These are phyloP conservation scores for Malassezia furfur DNA, from an alignment of 1,284 basidiomycete species.

Conservation along the genomic window DNA sequence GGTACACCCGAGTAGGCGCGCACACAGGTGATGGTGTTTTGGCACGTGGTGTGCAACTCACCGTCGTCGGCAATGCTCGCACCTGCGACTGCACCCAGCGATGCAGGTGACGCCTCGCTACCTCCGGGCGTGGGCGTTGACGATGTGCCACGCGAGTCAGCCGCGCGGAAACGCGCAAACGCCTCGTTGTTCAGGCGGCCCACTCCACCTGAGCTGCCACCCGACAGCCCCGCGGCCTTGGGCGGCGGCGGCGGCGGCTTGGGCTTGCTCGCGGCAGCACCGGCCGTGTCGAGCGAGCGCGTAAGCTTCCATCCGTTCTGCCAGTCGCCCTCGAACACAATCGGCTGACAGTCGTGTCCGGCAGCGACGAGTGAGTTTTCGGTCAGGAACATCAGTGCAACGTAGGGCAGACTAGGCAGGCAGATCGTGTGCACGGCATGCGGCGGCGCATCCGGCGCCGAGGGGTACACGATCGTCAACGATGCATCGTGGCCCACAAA, in stretches of 20 bases:
- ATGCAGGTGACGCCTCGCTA: slow-evolving; percentile 55
- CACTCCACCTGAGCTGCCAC: slow-evolving; percentile 51
- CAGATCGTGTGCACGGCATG: slow-evolving; percentile 40
- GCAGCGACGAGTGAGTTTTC: slow-evolving; percentile 66
- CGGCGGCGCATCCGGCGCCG: slow-evolving; percentile 34
- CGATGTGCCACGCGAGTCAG: slow-evolving; percentile 68
- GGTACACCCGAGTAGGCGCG: slow-evolving; percentile 48
- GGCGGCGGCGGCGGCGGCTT: slow-evolving; percentile 38
- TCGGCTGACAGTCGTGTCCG: slow-evolving; percentile 94
- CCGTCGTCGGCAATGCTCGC: slow-evolving; percentile 62
- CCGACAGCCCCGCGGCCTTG: slow-evolving; percentile 18
- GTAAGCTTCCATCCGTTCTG: slow-evolving; percentile 32
- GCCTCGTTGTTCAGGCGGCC: slow-evolving; percentile 87
- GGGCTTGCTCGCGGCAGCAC: slow-evolving; percentile 34
- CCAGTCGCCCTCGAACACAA: slow-evolving; percentile 51
- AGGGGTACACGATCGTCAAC: slow-evolving; percentile 42
- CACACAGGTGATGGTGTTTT: slow-evolving; percentile 87
- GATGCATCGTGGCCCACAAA: slow-evolving; percentile 58
- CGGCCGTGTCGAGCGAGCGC: slow-evolving; percentile 38
- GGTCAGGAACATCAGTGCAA: slow-evolving; percentile 60
- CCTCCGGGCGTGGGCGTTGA: slow-evolving; percentile 44
- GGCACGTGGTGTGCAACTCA: slow-evolving; percentile 66
- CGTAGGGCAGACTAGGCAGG: slow-evolving; percentile 41
- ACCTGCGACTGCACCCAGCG: slow-evolving; percentile 53
- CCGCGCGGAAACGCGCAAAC: slow-evolving; percentile 87